Evolutionary conservation across 306 rosid genomes (phyloP).

Genomic region (Quercus rubra): DNA sequence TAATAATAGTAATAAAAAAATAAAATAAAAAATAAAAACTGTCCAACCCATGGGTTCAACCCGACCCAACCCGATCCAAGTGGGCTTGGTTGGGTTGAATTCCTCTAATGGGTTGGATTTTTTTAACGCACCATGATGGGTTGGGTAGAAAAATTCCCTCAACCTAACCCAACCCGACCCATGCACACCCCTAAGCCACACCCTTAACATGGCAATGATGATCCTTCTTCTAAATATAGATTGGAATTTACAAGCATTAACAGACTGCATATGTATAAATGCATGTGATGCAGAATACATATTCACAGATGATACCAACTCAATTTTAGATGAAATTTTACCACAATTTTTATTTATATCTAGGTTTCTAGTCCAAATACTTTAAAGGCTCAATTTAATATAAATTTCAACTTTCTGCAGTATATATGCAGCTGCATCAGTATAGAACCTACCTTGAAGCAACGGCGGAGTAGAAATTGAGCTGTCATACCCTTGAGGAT

Average conservation of each 20-base stretch:
- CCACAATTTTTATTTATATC: not conserved
- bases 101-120: too few species aligned
- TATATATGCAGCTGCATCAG: not conserved
- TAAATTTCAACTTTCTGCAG: not conserved
- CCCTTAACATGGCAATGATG: not conserved
- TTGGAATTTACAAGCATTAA: not conserved
- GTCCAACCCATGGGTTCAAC: too few species aligned
- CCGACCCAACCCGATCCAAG: too few species aligned
- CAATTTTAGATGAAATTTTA: not conserved
- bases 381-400: not conserved
- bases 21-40: too few species aligned
- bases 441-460: slow-evolving; percentile 63
- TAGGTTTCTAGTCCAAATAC: not conserved
- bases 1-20: too few species aligned
- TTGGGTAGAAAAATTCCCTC: too few species aligned
- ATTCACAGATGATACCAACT: not conserved
- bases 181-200: not conserved
- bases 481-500: slow-evolving; percentile 84
- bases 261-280: not conserved
- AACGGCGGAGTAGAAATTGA: slow-evolving; percentile 60
- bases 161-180: too few species aligned
- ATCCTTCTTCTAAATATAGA: not conserved
- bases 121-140: too few species aligned
- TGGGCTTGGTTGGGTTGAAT: too few species aligned
- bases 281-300: not conserved